Evolutionary conservation across 352 stramenopile genomes (phyloP), one percentile per base, ranked within the genome.

Genomic region (Phytopythium sindhum): DNA sequence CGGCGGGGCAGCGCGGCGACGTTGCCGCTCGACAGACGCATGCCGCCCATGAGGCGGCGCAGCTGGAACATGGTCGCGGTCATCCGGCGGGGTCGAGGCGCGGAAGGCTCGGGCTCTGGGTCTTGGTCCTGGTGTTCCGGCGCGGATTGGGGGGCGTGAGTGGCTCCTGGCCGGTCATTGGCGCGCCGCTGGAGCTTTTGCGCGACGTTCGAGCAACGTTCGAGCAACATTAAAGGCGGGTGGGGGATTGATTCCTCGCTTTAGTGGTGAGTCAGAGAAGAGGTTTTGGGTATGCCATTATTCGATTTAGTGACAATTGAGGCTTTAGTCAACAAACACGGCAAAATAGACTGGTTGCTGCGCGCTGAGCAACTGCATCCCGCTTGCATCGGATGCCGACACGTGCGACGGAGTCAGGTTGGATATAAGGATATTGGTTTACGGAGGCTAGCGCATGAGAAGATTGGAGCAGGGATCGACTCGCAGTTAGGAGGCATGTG

Each of bases 41-140:
- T 58, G 39, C 68, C 74, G 65, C 81, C 81, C 68, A 90, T 89
- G 66, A 89, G 70, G 65, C 80, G 81, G 75, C 81, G 81, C 55
- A 89, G 60, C 66, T 88, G 78, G 70, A 81, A 84, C 75, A 86
- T 84, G 42, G 42, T 48, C 21, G 17, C 1, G 21, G 19, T 19
- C 35, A 11, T 42, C 35, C 35, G 35, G 35, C 7, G n/a, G 31
- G 31, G 31, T 35, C 31, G 31, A 35, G 8, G 31, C 31, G 3
- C 31, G 31, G 31, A 8, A n/a, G n/a, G n/a, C n/a, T n/a, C n/a
- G n/a, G n/a, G n/a, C n/a, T n/a, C n/a, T n/a, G n/a, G n/a, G n/a
- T n/a, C 31, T 35, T 35, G 31, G 31, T 3, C 35, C 15, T 42
- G 39, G 39, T 8, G 19, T 48, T 48, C 42, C 45, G 45, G 31